Conservation (phyloP, 2,329 filamentous ascomycete species). For the Hysterium pulicare region DNA sequence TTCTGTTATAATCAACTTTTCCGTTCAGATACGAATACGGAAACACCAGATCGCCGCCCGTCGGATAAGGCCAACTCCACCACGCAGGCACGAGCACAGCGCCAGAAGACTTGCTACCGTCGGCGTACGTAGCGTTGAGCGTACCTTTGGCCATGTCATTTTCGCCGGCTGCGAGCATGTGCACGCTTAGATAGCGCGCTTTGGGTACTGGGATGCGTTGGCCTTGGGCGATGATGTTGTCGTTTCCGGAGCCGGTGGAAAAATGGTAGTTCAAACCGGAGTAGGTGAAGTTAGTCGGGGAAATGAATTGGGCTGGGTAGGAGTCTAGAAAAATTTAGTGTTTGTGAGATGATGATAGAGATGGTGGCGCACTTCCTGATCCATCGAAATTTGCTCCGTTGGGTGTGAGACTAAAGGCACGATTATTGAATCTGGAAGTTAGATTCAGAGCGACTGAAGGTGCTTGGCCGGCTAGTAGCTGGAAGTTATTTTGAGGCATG, state of each 20-base stretch:
- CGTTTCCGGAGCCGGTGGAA: conserved; percentile 15
- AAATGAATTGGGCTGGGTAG: conserved; percentile 38
- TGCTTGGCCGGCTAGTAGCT: conserved; percentile 8
- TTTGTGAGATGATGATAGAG: neutral
- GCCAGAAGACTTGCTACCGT: conserved; percentile 32
- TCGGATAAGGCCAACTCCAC: conserved; percentile 41
- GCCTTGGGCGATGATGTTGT: conserved; percentile 38
- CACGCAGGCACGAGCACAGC: conserved; percentile 36
- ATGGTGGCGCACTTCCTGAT: neutral
- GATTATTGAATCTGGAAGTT: conserved; percentile 7
- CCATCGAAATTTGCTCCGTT: conserved; percentile 12
- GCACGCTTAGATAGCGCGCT: conserved; percentile 36
- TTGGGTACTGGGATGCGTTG: conserved; percentile 31
- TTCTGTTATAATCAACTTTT: conserved; percentile 36
- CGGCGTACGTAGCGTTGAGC: conserved; percentile 38
- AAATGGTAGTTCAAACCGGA: conserved; percentile 37
- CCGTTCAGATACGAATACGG: conserved; percentile 38
- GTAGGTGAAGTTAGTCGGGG: conserved; percentile 34
- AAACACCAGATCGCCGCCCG: conserved; percentile 40
- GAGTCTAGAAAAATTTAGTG: conserved; percentile 5
- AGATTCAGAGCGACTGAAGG: conserved; percentile 8
- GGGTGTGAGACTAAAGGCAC: conserved; percentile 9
- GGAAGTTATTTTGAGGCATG: conserved; percentile 15
- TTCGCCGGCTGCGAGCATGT: conserved; percentile 42
- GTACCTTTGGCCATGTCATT: conserved; percentile 35